Evolutionary conservation across 768 basidiomycete genomes (phyloP), one percentile per base, ranked within the genome.

Genomic region (Amanita polypyramis): DNA sequence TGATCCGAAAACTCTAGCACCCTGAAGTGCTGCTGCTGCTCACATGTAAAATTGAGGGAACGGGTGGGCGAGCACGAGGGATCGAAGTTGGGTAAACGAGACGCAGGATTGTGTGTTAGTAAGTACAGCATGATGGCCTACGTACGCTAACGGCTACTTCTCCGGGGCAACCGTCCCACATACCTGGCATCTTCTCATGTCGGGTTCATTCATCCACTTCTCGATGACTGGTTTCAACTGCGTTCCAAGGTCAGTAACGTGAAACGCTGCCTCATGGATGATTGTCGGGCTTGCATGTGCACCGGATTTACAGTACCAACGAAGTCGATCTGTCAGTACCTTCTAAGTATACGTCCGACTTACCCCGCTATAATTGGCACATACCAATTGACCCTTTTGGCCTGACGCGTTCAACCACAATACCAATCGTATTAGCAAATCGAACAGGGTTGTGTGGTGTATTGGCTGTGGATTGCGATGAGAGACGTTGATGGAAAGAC

Each of bases 391-490:
- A 78, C 4, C 59, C 69, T n/a, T 72, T 69, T 0, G 93, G 92
- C 27, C 95, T 72, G 20, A 84, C 78, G 12, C 90, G 79, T 63
- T 99, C 95, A 27, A 95, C 69, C 17, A 98, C 95, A 14, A 97
- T 70, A 1, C 95, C 95, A 43, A 96, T 81, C 0, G 95, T 97
- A 63, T 97, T 71, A 1, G 81, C 81, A 56, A 84, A 95, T 15
- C 95, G 78, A 23, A 94, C 85, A 5, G 95, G 95, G 58, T 95
- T 96, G 65, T 99, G 95, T 0, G 95, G 95, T 0, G 90, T 96
- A 61, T 97, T 96, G 0, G 82, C 95, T 95, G 54, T 19, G 12
- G 19, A 25, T 15, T 34, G 4, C 44, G 9, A 19, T 30, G 9
- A 51, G 35, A 15, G 12, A n/a, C 19, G 36, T 15, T 44, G 21